Evolutionary conservation across 2,329 filamentous ascomycete species (phyloP).

Genomic region (Epichloe coenophiala): DNA sequence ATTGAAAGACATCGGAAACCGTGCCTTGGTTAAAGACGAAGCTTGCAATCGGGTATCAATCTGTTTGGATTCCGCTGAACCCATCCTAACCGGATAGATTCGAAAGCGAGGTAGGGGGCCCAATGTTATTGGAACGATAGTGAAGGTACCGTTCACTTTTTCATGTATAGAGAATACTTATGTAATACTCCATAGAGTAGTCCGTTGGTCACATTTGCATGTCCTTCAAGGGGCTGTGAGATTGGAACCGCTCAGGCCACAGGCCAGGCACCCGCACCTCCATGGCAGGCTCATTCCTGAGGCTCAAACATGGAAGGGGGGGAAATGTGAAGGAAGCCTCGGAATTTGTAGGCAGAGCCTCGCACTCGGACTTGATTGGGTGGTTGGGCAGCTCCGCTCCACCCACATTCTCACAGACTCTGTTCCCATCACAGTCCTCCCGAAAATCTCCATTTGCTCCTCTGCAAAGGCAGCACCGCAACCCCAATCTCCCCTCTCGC

Average conservation of each 20-base stretch:
- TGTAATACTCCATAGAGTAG: too few relatives aligned
- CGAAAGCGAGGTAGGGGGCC: too few relatives aligned
- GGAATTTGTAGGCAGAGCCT: conserved; percentile 27
- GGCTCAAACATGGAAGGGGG: conserved; percentile 12
- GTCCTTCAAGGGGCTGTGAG: neutral
- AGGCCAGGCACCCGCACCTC: neutral
- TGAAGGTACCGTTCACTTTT: too few relatives aligned
- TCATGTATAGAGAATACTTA: too few relatives aligned
- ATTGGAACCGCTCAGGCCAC: neutral
- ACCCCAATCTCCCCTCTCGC: conserved; percentile 45
- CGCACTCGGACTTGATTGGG: conserved; percentile 23
- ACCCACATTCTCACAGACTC: conserved; percentile 29
- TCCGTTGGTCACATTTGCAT: too few relatives aligned
- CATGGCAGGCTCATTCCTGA: conserved; percentile 5
- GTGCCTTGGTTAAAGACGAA: conserved; percentile 9
- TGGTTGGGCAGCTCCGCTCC: conserved; percentile 19
- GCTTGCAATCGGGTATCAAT: neutral
- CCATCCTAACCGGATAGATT: conserved; percentile 2
- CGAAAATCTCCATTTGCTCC: conserved; percentile 33
- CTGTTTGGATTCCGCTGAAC: conserved; percentile 8
- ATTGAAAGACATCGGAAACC: neutral
- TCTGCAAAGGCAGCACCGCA: conserved; percentile 33
- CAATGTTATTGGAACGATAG: too few relatives aligned
- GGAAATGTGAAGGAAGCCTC: conserved; percentile 25
- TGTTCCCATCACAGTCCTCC: conserved; percentile 27